These are phyloP conservation scores for Saccharomyces pastorianus DNA, from an alignment of 1,139 yeast species.

Conservation along the genomic window DNA sequence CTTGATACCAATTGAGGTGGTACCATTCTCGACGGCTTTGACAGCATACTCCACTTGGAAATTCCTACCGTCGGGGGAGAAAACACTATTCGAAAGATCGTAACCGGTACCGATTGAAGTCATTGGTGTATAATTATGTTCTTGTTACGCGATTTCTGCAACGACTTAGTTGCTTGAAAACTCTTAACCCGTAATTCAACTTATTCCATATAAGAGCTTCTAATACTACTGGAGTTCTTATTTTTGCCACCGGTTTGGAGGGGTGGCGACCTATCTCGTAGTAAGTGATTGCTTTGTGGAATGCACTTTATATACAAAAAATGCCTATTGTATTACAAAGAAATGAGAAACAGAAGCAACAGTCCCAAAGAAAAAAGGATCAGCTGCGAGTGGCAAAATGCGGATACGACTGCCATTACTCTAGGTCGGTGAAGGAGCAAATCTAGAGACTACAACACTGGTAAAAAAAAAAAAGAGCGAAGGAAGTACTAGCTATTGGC, in stretches of 20 bases:
- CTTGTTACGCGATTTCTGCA: background rate
- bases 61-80: conserved; percentile 86
- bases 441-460: background rate
- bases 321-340: background rate
- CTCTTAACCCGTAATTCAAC: too few relatives aligned
- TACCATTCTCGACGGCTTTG: conserved; percentile 96
- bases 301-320: background rate
- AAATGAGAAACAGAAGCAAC: background rate
- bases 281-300: background rate
- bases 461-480: background rate
- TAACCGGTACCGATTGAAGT: conserved; percentile 96
- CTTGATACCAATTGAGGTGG: conserved; percentile 88
- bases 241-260: conserved; percentile 1
- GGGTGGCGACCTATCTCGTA: background rate
- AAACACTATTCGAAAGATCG: conserved; percentile 90
- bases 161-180: background rate
- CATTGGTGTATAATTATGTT: conserved; percentile 26
- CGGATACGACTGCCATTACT: background rate
- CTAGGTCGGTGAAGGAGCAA: background rate
- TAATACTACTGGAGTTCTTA: background rate
- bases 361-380: background rate
- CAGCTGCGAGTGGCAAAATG: background rate
- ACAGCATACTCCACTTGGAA: conserved; percentile 97
- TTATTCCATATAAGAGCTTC: background rate
- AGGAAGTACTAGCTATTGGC: background rate